Conservation (phyloP, 2,329 filamentous ascomycete genomes). For the Xylariomycetidae sp. region DNA sequence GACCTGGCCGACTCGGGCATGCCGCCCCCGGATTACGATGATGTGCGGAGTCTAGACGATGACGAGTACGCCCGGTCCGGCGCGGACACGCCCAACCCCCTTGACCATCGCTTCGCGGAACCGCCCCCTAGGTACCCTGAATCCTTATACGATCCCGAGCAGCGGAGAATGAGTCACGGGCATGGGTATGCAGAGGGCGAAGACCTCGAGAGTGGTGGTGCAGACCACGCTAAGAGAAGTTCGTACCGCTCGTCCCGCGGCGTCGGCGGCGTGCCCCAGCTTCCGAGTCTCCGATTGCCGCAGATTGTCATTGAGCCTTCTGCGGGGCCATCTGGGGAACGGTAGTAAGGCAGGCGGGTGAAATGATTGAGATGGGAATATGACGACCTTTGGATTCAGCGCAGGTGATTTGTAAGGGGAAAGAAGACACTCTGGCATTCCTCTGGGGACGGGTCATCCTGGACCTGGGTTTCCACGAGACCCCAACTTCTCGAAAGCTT, state of each 20-base stretch:
- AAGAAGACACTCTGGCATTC: too few relatives aligned
- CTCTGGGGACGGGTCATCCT: too few relatives aligned
- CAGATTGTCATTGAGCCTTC: slow-evolving; percentile 56
- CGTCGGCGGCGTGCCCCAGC: slow-evolving; percentile 36
- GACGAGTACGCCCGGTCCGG: slow-evolving; percentile 30
- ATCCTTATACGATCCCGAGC: slow-evolving; percentile 25
- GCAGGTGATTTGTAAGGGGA: neutral
- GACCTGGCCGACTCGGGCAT: slow-evolving; percentile 42
- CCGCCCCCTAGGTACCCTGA: slow-evolving; percentile 48
- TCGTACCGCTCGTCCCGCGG: slow-evolving; percentile 26
- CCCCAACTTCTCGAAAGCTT: too few relatives aligned
- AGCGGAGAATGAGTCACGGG: slow-evolving; percentile 27
- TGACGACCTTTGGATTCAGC: neutral
- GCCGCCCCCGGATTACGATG: slow-evolving; percentile 50
- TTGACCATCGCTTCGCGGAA: too few relatives aligned
- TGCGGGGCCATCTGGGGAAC: slow-evolving; percentile 27
- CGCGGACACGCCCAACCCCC: slow-evolving; percentile 32
- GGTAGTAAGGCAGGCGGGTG: slow-evolving; percentile 8
- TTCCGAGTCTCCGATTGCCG: slow-evolving; percentile 50
- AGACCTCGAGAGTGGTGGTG: slow-evolving; percentile 14
- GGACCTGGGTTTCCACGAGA: too few relatives aligned
- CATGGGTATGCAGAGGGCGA: slow-evolving; percentile 18
- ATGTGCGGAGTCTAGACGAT: slow-evolving; percentile 39
- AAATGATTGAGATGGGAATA: neutral
- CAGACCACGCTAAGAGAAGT: slow-evolving; percentile 9